Evolutionary conservation across 2,329 filamentous ascomycete species (phyloP), one percentile per base, ranked within the genome.

Genomic region (Colletotrichum eleusines): DNA sequence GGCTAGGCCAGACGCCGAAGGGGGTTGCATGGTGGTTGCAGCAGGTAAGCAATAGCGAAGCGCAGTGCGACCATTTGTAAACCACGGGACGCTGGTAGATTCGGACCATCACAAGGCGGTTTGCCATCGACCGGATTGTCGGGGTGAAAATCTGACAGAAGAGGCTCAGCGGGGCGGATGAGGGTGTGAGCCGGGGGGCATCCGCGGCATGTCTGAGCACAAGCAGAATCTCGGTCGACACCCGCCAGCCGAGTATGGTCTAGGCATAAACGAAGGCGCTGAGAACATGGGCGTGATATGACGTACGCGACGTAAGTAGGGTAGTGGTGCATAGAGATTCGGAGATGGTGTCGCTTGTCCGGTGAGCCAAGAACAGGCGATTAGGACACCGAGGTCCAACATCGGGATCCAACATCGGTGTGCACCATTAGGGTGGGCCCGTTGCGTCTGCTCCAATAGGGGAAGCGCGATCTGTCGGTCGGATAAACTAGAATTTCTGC

Each of bases 111-210:
- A 68, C 58, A 68, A 62, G 58, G 58, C 64, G 35, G 42, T 40
- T 54, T 62, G 3, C 57, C 51, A 54, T 59, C 53, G 46, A 62
- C 68, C 35, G 57, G 68, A 71, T 71, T 71, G 57, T 59, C 68
- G 68, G 64, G 53, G 63, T 71, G 64, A 68, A 68, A 71, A 71
- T 68, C 63, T 71, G 68, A 68, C 68, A 58, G 51, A 53, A 64
- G 51, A 59, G 58, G 58, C 59, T 63, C 63, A 64, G 64, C 58
- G 53, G 58, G 42, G 58, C 57, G 64, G 64, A 68, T 63, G 68
- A 71, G 38, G 68, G 68, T 64, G 57, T 71, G 68, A 38, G 48
- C 50, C 58, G 50, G 64, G n/a, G 63, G 68, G 20, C 42, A 38
- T 59, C 42, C 63, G 64, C 63, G 60, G 67, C 55, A 71, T n/a